A percentile compares a stretch with the other conserved stretches of the same genome.
phyloP scores from a whole-genome alignment of 306 rosid species.

The Vicia villosa region DNA sequence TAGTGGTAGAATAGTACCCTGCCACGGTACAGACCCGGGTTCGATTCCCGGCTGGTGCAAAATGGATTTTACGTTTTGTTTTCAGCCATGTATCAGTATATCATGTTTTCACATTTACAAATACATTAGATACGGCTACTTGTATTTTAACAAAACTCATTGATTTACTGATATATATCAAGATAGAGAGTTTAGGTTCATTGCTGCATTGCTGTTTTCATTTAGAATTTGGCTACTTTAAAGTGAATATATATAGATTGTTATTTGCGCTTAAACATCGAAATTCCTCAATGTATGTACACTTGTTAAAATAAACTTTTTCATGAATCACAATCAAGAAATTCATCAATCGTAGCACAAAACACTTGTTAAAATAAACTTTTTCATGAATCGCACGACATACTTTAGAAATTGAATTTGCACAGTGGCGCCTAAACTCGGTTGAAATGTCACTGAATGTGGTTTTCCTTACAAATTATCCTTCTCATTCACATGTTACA shows the following conservation, averaged over 20 bases:
- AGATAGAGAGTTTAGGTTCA: not conserved
- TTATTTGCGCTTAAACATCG: no score
- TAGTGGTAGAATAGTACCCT: constrained; percentile 65
- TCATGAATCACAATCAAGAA: no score
- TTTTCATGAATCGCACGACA: not conserved
- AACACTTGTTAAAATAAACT: no score
- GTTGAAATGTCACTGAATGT: not conserved
- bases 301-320: not conserved
- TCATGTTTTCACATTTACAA: no score
- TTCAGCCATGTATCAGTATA: no score
- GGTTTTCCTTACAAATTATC: not conserved
- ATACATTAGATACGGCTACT: no score
- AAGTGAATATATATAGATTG: no score
- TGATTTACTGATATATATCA: not conserved
- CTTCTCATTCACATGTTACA: not conserved
- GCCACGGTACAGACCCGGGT: constrained; percentile 61
- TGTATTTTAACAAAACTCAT: no score
- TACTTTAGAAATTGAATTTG: not conserved
- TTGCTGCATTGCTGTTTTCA: not conserved
- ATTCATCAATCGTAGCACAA: no score
- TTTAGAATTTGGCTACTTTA: no score
- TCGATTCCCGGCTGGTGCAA: constrained; percentile 66
- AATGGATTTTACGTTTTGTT: no score
- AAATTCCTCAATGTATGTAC: no score
- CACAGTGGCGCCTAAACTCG: not conserved